Evolutionary conservation across 192 early-diverging fungal species (phyloP), one percentile per base, ranked within the genome.

Genomic region (Backusella psychrophila): DNA sequence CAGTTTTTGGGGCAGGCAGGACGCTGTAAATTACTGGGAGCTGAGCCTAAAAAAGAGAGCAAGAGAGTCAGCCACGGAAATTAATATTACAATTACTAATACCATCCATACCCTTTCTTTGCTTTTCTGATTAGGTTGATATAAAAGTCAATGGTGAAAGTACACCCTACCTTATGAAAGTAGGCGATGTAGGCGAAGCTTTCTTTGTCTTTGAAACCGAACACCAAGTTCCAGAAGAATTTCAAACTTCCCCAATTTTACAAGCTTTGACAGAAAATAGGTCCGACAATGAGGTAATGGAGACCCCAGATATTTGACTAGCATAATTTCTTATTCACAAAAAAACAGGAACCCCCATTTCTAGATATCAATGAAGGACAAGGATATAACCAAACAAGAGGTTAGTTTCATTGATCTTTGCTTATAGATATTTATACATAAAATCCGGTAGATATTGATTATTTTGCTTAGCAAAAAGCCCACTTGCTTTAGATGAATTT

Each of bases 161-260:
- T 0, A 87, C 91, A 14, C 89, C 93, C 71, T 89, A 95, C 71
- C 88, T 93, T 52, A 99, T 99, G 98, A 99, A 99, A 74, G 91
- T 99, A 4, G 95, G 97, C 12, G 98, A 98, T 67, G 94, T 94
- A 14, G 98, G 98, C 34, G 98, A 99, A 80, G 96, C 95, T 23
- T 99, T 99, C 80, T 99, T 99, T 84, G 96, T 99, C 5, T 87
- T 98, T 35, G 94, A 98, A 78, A 94, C 95, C 0, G 94, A 97
- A 35, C 88, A 93, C 72, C 90, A 93, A 41, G 96, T 97, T 17
- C 96, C 96, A 29, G 90, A 90, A 68, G 96, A 97, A 78, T 95
- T 96, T 76, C 95, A 93, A 72, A 99, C 98, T 9, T 97, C 96
- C 8, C 98, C 98, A 2, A 92, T 98, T 56, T 87, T 88, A 12